A percentile compares a stretch with the other conserved stretches of the same genome.
phyloP scores from a whole-genome alignment of 2,329 filamentous ascomycete genomes.

The Diaporthe citriasiana region DNA sequence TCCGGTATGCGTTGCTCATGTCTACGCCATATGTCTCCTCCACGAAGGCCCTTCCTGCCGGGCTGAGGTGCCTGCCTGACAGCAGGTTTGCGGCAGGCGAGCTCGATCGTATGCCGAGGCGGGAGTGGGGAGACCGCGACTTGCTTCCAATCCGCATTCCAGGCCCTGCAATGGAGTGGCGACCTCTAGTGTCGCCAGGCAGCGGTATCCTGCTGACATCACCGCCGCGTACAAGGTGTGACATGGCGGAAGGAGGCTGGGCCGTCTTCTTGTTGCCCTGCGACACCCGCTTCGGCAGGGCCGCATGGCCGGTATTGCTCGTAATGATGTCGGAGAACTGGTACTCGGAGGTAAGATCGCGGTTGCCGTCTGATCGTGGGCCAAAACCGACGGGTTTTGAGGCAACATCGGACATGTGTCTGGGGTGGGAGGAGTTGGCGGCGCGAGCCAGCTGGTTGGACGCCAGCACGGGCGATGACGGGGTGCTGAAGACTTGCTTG shows the following conservation, averaged over 20 bases:
- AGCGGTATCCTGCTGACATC: constrained; percentile 66
- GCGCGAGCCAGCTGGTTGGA: constrained; percentile 52
- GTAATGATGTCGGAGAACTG: constrained; percentile 73
- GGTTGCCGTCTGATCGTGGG: constrained; percentile 52
- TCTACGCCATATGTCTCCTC: constrained; percentile 73
- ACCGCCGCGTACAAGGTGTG: constrained; percentile 66
- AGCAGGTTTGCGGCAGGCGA: constrained; percentile 57
- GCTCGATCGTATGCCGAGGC: constrained; percentile 64
- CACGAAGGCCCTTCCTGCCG: constrained; percentile 60
- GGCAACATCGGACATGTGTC: constrained; percentile 70
- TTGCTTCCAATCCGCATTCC: constrained; percentile 56
- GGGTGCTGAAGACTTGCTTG: constrained; percentile 64
- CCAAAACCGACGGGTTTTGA: constrained; percentile 64
- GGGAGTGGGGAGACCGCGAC: constrained; percentile 68
- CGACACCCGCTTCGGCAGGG: constrained; percentile 65
- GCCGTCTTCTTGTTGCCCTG: constrained; percentile 58
- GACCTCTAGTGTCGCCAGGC: constrained; percentile 59
- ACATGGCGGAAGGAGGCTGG: constrained; percentile 56
- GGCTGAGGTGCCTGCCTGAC: constrained; percentile 54
- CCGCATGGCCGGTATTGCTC: constrained; percentile 61
- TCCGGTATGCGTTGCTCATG: constrained; percentile 77
- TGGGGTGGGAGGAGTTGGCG: constrained; percentile 54
- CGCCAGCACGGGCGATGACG: constrained; percentile 60
- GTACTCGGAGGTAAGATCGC: constrained; percentile 67
- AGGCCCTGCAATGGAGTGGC: constrained; percentile 55